These are phyloP conservation scores for Aspergillus sp. DNA, from an alignment of 2,329 filamentous ascomycete genomes.

Conservation along the genomic window DNA sequence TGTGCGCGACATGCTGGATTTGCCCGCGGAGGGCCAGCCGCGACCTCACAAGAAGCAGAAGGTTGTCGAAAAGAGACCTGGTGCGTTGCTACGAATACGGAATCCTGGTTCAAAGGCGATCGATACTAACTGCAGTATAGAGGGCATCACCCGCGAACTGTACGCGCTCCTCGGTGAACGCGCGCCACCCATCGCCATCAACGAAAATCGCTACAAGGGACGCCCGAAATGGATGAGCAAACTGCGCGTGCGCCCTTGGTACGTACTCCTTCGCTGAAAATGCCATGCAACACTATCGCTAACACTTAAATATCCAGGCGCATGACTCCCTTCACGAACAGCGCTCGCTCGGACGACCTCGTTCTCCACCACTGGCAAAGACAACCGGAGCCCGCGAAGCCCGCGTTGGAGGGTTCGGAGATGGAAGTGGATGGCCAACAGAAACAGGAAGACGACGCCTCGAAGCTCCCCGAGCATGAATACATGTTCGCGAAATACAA, in stretches of 20 bases:
- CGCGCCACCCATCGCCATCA: conserved; percentile 52
- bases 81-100: conserved; percentile 33
- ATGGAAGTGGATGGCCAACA: conserved; percentile 40
- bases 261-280: conserved; percentile 40
- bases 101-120: not conserved
- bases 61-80: conserved; percentile 56
- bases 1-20: conserved; percentile 83
- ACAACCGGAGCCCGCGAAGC: conserved; percentile 51
- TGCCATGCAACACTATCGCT: conserved; percentile 43
- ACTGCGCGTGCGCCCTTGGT: conserved; percentile 43
- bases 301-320: conserved; percentile 53
- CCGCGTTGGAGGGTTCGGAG: conserved; percentile 34
- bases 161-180: conserved; percentile 51
- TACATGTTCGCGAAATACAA: conserved; percentile 82
- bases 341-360: conserved; percentile 69
- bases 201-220: conserved; percentile 52
- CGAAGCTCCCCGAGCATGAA: conserved; percentile 41
- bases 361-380: conserved; percentile 78
- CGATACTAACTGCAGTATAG: conserved; percentile 19
- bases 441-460: conserved; percentile 33
- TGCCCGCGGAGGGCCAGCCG: conserved; percentile 61
- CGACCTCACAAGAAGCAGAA: conserved; percentile 74
- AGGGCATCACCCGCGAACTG: conserved; percentile 51
- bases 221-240: conserved; percentile 48
- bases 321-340: conserved; percentile 70